Base-by-base conservation (phyloP, 176 grass and related monocot species). In the Otatea glauca region DNA sequence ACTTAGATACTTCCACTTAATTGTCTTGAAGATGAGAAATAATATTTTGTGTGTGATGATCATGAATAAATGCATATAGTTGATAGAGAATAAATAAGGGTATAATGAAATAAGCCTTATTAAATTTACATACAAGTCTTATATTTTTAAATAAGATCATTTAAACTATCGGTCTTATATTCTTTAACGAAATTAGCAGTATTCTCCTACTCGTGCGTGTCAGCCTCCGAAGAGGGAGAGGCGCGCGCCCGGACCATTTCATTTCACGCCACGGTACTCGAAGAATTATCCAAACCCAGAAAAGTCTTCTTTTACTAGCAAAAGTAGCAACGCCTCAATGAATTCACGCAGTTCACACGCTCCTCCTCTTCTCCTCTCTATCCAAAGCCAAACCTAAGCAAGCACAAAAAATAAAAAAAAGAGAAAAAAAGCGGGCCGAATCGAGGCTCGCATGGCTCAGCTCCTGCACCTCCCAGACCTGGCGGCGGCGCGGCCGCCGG, bases 381-480 rank as follows among this genome's bases (percentile, higher is more conserved):
- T 51, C 70, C 21, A 1, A 43, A 67, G 6, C 75, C 7, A 49
- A 51, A 35, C 69, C 70, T 65, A 72, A 65, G 81, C 59, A 25
- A 16, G 7, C 3, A 14, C 18, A n/a, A n/a, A n/a, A 14, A 7
- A 34, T 3, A 34, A 34, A 34, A 34, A 3, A 34, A 34, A 34
- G 4, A 37, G 35, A 4, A 16, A 27, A 35, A 21, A 9, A 17
- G 9, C 8, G 4, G 6, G 55, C 81, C 24, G 37, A 37, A 6
- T 51, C 24, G 21, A 16, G 44, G 53, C 56, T 71, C 42, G 35
- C 32, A 97, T 97, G 94, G 83, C 85, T 35, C 89, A 70, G 68
- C 82, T 94, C 9, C 73, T 90, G 70, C 90, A 91, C 75, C 80
- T 94, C 43, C 83, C 88, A 7, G 92, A 88, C 89, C 78, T 94